phyloP scores from a whole-genome alignment of 768 basidiomycete species.

The Hypsizygus marmoreus region DNA sequence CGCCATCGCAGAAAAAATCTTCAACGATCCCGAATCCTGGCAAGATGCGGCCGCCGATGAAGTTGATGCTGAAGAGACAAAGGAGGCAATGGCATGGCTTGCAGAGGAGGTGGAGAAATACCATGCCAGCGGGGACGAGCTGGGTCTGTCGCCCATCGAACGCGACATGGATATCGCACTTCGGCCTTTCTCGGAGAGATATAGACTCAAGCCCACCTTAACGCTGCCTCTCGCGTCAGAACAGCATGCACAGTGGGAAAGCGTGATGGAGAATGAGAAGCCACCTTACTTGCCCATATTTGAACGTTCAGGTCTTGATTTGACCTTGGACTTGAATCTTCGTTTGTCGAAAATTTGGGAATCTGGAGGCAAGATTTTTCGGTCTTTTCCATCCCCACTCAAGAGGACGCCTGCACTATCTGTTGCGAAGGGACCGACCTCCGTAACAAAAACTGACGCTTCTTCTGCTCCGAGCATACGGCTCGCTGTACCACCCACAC shows the following conservation, averaged over 20 bases:
- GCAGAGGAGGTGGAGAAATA: slow-evolving; percentile 35
- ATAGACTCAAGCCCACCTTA: not conserved
- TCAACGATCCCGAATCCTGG: slow-evolving; percentile 47
- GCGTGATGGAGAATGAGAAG: slow-evolving; percentile 8
- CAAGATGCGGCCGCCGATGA: slow-evolving; percentile 31
- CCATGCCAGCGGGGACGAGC: slow-evolving; percentile 4
- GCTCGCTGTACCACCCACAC: slow-evolving; percentile 6
- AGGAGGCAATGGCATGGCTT: slow-evolving; percentile 32
- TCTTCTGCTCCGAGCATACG: not conserved
- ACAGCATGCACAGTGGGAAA: slow-evolving; percentile 10
- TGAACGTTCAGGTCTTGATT: slow-evolving; percentile 11
- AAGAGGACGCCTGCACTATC: too few species aligned
- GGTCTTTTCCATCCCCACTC: slow-evolving; percentile 16
- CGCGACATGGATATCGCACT: slow-evolving; percentile 15
- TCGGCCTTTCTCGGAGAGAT: slow-evolving; percentile 14
- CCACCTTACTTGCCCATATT: slow-evolving; percentile 12
- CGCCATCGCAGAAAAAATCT: slow-evolving; percentile 43
- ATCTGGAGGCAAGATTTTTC: slow-evolving; percentile 11
- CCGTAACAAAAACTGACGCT: not conserved
- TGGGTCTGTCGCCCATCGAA: slow-evolving; percentile 12
- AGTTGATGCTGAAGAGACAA: slow-evolving; percentile 25
- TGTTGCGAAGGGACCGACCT: not conserved
- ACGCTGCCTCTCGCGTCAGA: not conserved
- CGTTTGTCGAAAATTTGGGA: slow-evolving; percentile 19
- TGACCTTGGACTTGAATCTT: slow-evolving; percentile 17